Evolutionary conservation across 2,329 filamentous ascomycete species (phyloP).

Genomic region (Aspergillus sp.): DNA sequence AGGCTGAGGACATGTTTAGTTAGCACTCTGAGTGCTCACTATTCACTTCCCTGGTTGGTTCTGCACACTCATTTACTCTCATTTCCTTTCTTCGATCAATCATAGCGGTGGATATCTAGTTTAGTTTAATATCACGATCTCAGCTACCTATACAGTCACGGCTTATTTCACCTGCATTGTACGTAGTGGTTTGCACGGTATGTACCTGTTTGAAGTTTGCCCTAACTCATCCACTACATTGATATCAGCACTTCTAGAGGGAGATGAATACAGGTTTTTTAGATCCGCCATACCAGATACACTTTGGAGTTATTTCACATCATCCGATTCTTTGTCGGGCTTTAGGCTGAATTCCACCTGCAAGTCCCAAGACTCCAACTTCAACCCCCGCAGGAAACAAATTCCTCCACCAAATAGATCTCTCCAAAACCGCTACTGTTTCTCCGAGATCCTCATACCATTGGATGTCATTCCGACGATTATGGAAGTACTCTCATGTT

Average conservation of each 20-base stretch:
- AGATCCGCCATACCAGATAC: too few relatives aligned
- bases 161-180: neutral
- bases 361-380: neutral
- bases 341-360: constrained; percentile 15
- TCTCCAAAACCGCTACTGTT: neutral
- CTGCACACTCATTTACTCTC: neutral
- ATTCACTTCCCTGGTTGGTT: neutral
- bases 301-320: too few relatives aligned
- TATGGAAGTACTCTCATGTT: neutral
- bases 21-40: constrained; percentile 31
- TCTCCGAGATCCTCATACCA: neutral
- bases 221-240: too few relatives aligned
- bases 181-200: neutral
- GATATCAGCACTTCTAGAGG: too few relatives aligned
- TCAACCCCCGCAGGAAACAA: neutral
- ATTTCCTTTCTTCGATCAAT: neutral
- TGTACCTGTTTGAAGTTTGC: neutral
- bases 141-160: neutral
- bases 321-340: neutral
- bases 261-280: too few relatives aligned
- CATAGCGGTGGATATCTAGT: neutral
- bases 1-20: constrained; percentile 71
- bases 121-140: neutral
- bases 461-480: neutral
- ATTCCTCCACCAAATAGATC: constrained; percentile 8